These are phyloP conservation scores for Rauvolfia tetraphylla DNA, from an alignment of 257 asterid genomes.

Conservation along the genomic window DNA sequence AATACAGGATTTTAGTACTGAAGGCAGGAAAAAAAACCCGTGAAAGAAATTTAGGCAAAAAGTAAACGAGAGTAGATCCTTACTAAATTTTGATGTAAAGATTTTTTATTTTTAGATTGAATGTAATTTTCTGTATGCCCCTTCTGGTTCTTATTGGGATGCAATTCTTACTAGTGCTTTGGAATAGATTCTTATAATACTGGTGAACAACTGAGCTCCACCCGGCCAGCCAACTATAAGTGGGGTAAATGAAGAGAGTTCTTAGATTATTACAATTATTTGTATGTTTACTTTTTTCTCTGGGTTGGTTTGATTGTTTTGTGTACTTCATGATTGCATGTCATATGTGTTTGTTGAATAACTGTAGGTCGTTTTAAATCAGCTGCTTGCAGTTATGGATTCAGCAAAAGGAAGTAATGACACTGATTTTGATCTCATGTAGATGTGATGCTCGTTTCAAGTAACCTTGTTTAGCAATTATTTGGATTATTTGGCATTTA, in stretches of 20 bases:
- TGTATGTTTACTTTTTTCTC: no score
- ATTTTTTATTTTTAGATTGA: neutral
- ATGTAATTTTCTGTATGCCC: neutral
- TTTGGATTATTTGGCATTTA: neutral
- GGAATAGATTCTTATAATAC: neutral
- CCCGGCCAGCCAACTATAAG: neutral
- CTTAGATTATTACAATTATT: no score
- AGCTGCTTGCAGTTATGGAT: neutral
- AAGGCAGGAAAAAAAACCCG: neutral
- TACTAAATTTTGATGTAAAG: neutral
- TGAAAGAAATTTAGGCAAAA: no score
- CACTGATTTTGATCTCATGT: neutral
- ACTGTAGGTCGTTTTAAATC: neutral
- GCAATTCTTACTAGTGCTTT: neutral
- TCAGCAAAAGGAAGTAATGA: neutral
- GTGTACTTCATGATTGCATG: neutral
- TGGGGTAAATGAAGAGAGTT: neutral
- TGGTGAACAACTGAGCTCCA: neutral
- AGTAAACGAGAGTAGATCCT: no score
- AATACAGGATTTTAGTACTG: neutral
- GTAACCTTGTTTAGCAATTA: neutral
- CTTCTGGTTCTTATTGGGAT: neutral
- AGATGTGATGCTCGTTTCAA: neutral
- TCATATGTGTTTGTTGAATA: neutral
- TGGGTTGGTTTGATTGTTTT: neutral